Evolutionary conservation across 495 filamentous ascomycete species (phyloP), one percentile per base, ranked within the genome.

Genomic region (Collariella sp.): DNA sequence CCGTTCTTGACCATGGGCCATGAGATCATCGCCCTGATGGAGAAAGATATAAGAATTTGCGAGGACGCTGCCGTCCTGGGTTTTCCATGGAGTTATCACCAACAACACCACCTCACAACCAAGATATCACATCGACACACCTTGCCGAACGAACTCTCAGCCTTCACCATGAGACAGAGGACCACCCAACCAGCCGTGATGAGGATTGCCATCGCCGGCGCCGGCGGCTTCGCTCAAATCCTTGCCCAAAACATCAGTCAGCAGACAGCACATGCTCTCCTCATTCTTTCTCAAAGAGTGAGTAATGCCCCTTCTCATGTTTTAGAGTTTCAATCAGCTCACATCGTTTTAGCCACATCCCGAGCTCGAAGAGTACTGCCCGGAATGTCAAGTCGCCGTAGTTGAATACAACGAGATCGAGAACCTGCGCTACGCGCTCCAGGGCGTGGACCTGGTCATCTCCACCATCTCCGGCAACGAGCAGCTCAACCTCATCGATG

Each of bases 131-230:
- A 44, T 54, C 45, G 31, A 20, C 31, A 19, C 38, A 20, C 5
- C 20, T 16, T 43, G 26, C 23, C 41, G 7, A 13, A 3, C 22
- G 5, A 13, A 16, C 47, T 12, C 7, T 13, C 31, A 3, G 55
- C 57, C n/a, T 56, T 42, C 47, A 72, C 42, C 15, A 75, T 74
- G 71, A 69, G 60, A 47, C 66, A 64, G 41, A 69, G 62, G 60
- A 39, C 64, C 22, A 61, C 56, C 24, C 52, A 61, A 23, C 49
- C 62, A 26, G 57, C 62, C 52, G 81, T 77, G 73, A 87, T 87
- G 79, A 78, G 82, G 68, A 79, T 89, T 63, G 86, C 83, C 51
- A 80, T 89, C 55, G 86, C 84, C 47, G 86, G 86, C 23, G 83
- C 79, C 45, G 81, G 83, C 59, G 83, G 83, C 52, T 72, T 89